phyloP scores from a whole-genome alignment of 2,329 filamentous ascomycete genomes.

The Aspergillus carbonarius region DNA sequence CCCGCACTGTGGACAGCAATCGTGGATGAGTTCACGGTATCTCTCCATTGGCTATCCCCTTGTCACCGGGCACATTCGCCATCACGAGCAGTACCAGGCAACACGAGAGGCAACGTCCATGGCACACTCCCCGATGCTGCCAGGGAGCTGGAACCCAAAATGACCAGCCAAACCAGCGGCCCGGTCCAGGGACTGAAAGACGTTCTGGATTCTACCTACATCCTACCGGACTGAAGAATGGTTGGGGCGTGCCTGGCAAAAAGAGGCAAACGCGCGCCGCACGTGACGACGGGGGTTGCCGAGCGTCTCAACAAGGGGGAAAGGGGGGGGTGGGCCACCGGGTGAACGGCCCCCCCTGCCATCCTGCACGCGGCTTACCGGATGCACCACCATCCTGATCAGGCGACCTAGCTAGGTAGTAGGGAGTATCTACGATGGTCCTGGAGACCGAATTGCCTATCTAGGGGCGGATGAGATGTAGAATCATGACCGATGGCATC shows the following conservation, averaged over 20 bases:
- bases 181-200: too few species aligned
- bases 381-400: not conserved
- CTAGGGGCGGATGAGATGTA: not conserved
- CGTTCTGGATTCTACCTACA: too few species aligned
- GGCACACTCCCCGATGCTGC: too few species aligned
- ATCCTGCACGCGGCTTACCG: not conserved
- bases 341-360: not conserved
- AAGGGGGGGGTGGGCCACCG: not conserved
- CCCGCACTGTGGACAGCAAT: too few species aligned
- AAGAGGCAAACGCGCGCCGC: not conserved
- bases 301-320: not conserved
- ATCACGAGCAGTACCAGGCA: too few species aligned
- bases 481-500: not conserved
- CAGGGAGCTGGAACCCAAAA: too few species aligned
- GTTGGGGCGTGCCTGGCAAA: not conserved
- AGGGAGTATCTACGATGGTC: not conserved
- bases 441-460: not conserved
- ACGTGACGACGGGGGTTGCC: not conserved
- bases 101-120: too few species aligned
- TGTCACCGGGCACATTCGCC: too few species aligned
- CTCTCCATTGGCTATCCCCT: too few species aligned
- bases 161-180: too few species aligned
- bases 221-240: too few species aligned
- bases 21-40: too few species aligned
- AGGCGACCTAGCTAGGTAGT: not conserved